Base-by-base conservation (phyloP, 208 protist genomes). In the Trypanosoma theileri region DNA sequence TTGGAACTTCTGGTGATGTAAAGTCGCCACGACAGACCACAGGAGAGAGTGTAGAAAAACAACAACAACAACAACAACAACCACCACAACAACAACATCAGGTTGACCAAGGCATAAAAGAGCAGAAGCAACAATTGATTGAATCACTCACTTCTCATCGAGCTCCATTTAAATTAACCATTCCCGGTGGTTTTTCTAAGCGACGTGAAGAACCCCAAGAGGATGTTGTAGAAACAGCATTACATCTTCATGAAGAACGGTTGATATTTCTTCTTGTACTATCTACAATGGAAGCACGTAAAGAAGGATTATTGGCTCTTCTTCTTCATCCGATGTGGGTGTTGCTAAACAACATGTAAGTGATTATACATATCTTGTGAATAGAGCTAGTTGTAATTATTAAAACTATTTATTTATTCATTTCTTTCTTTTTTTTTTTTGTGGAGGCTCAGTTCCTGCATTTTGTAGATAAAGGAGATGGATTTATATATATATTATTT, bases 261-360 rank as follows among this genome's bases (percentile, higher is more conserved):
- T 71, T 88, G 26, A 54, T 93, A 51, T 73, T 93, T 77, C 74
- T 91, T 26, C 77, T 89, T 26, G 81, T 84, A n/a, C 66, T 88
- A 41, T 68, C 84, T 12, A 87, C 87, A 22, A 93, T 93, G 87
- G 77, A 82, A 66, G 85, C 87, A 12, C 82, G 90, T 4, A 84
- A 86, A 26, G 87, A 95, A 65, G 90, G 85, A 0, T 59, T 95
- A 48, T 72, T 95, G 17, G 69, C 87, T 63, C 73, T 91, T 26
- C 65, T 91, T 7, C 68, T 92, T 16, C 66, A 90, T 21, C 80
- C 82, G 9, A 67, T 91, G 24, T 92, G 82, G 65, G 56, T 66
- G 16, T 66, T 85, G 7, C 61, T 92, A 19, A 86, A 65, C 45
- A 89, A 93, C 68, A 74, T 74, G 69, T 71, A 50, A 64, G 42